Evolutionary conservation across 2,329 filamentous ascomycete genomes (phyloP).

Genomic region (Didymellaceae sp.): DNA sequence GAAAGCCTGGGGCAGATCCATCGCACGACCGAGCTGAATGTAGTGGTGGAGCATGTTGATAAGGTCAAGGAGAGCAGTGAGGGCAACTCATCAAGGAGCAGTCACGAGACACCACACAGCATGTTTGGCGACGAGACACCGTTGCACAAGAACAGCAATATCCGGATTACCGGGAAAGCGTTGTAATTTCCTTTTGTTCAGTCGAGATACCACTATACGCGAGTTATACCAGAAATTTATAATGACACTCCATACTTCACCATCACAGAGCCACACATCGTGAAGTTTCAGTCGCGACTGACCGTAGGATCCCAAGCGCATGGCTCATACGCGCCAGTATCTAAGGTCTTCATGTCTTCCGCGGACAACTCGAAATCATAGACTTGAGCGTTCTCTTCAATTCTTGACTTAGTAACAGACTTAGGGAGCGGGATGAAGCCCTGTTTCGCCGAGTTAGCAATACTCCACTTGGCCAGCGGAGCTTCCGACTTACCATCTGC

Average conservation of each 20-base stretch:
- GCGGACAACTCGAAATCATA: conserved; percentile 66
- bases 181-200: conserved; percentile 11
- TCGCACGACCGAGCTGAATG: conserved; percentile 34
- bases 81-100: conserved; percentile 27
- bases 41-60: conserved; percentile 26
- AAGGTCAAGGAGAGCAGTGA: conserved; percentile 10
- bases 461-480: too few relatives aligned
- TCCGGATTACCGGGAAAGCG: conserved; percentile 10
- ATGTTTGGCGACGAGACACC: conserved; percentile 39
- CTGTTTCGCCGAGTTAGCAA: conserved; percentile 38
- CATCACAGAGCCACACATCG: not conserved
- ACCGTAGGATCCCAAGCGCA: conserved; percentile 66
- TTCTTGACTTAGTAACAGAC: conserved; percentile 65
- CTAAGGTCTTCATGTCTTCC: conserved; percentile 65
- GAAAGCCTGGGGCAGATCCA: conserved; percentile 33
- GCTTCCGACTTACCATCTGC: conserved; percentile 38
- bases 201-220: conserved; percentile 12
- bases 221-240: conserved; percentile 2
- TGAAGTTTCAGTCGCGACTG: conserved; percentile 44
- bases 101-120: conserved; percentile 27
- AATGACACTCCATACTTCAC: conserved; percentile 9
- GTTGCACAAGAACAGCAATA: conserved; percentile 24
- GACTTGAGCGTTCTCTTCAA: conserved; percentile 65
- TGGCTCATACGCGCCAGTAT: conserved; percentile 62
- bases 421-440: conserved; percentile 69